phyloP scores from a whole-genome alignment of 345 rosid genomes.

The Dimocarpus longan region DNA sequence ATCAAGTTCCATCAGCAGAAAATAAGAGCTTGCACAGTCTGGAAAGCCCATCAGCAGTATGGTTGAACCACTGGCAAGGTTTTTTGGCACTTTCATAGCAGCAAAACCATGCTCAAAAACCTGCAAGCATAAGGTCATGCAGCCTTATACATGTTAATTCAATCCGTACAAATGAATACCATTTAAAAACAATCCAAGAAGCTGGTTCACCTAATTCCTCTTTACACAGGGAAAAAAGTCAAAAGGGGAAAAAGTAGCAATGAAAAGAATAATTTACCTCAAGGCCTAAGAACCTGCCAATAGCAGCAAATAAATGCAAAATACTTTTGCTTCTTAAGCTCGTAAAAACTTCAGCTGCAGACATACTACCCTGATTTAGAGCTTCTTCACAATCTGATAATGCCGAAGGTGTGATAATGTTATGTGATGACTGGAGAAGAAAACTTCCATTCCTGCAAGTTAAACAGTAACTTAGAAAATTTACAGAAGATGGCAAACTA shows the following conservation, averaged over 20 bases:
- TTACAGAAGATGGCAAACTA: slow-evolving; percentile 11
- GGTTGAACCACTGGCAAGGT: slow-evolving; percentile 54
- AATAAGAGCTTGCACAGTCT: slow-evolving; percentile 78
- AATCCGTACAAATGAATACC: slow-evolving; percentile 1
- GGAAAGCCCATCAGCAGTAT: slow-evolving; percentile 91
- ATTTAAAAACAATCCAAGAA: neutral
- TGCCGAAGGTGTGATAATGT: slow-evolving; percentile 55
- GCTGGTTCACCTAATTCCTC: neutral
- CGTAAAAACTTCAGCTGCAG: slow-evolving; percentile 78
- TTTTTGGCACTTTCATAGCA: slow-evolving; percentile 70
- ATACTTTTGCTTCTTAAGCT: slow-evolving; percentile 92
- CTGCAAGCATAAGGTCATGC: slow-evolving; percentile 49
- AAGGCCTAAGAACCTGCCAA: slow-evolving; percentile 95
- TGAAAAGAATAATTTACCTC: slow-evolving; percentile 49
- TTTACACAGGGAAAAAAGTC: neutral
- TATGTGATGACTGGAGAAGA: slow-evolving; percentile 73
- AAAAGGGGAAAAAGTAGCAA: neutral
- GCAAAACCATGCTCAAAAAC: slow-evolving; percentile 80
- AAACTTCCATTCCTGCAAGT: slow-evolving; percentile 86
- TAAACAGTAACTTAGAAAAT: slow-evolving; percentile 19
- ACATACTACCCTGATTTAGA: slow-evolving; percentile 79
- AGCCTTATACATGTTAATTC: slow-evolving; percentile 18
- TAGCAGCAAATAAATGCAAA: slow-evolving; percentile 76
- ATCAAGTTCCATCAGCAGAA: slow-evolving; percentile 86
- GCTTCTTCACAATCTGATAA: slow-evolving; percentile 87